Evolutionary conservation across 2,329 filamentous ascomycete genomes (phyloP).

Genomic region (Xylariaceae sp.): DNA sequence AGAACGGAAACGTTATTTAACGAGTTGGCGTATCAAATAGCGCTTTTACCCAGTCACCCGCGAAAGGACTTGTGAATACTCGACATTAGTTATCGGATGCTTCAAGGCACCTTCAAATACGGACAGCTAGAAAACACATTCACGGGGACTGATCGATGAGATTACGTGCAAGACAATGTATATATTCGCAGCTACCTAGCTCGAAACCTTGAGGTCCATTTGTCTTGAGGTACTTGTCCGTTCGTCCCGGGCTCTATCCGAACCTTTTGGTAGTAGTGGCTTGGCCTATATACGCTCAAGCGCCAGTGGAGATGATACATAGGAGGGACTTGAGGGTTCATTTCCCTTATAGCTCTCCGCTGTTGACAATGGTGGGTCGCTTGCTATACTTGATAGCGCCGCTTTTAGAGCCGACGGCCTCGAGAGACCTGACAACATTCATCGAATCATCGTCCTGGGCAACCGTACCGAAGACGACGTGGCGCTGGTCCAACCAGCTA

Average conservation of each 20-base stretch:
- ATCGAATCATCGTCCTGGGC: conserved; percentile 50
- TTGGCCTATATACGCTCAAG: conserved; percentile 6
- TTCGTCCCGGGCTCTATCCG: conserved; percentile 7
- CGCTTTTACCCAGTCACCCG: no score
- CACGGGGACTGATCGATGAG: not conserved
- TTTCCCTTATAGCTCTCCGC: conserved; percentile 51
- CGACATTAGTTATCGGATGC: no score
- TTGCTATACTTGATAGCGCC: conserved; percentile 60
- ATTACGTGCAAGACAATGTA: conserved; percentile 7
- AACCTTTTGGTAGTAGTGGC: conserved; percentile 17
- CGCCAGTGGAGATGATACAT: conserved; percentile 27
- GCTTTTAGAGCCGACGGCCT: conserved; percentile 59
- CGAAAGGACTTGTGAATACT: no score
- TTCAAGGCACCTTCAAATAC: no score
- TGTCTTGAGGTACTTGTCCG: conserved; percentile 6
- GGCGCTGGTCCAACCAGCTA: conserved; percentile 79
- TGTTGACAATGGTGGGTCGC: conserved; percentile 60
- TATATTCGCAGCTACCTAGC: conserved; percentile 28
- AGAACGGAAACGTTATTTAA: no score
- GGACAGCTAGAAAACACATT: no score
- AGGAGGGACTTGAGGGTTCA: conserved; percentile 4
- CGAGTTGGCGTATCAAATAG: no score
- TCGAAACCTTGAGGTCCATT: conserved; percentile 7
- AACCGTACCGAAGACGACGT: conserved; percentile 85
- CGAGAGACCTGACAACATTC: conserved; percentile 61